Evolutionary conservation across 129 eudicot species (phyloP), one percentile per base, ranked within the genome.

Genomic region (Chrysanthemum makinoi): DNA sequence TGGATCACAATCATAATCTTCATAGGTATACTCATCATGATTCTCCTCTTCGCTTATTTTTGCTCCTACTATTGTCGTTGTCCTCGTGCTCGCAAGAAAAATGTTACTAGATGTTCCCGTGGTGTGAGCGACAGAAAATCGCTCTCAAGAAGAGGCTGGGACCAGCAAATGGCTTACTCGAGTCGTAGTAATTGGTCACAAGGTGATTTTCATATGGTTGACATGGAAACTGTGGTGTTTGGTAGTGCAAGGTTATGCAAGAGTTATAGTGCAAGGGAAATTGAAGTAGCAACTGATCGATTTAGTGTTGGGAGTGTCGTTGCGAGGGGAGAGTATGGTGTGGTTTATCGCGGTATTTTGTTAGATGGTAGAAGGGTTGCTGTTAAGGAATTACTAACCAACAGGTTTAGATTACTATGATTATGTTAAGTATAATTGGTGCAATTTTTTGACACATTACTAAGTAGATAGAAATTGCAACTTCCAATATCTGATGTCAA

Each of bases 361-460:
- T 70, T 70, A 2, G 91, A 77, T 53, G 48, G 73, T 33, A 64
- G 74, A 33, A 76, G 70, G 12, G 87, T 83, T 80, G 87, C 83
- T 8, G 72, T 86, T 35, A 77, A 86, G 75, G 72, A 66, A 35
- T 61, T 80, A 59, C n/a, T 73, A 5, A 35, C 57, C 48, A 49
- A 71, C 30, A 70, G 85, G 87, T 73, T 72, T 59, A 3, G 8
- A 44, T 47, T 55, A 1, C 1, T 6, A 39, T 39, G 44, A 39
- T 6, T 35, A 5, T 5, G 44, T 35, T 35, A 35, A 35, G 44
- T 7, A 3, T 35, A 35, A 5, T 6, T 35, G 44, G 44, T 35
- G 4, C 44, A 35, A 3, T 6, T 35, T 35, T 35, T 35, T 4
- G 44, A 35, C 44, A 35, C 43, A 35, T 35, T 5, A 35, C 9